Conservation (phyloP, 148 eudicot genomes). For the Salicornia ramosissima region DNA sequence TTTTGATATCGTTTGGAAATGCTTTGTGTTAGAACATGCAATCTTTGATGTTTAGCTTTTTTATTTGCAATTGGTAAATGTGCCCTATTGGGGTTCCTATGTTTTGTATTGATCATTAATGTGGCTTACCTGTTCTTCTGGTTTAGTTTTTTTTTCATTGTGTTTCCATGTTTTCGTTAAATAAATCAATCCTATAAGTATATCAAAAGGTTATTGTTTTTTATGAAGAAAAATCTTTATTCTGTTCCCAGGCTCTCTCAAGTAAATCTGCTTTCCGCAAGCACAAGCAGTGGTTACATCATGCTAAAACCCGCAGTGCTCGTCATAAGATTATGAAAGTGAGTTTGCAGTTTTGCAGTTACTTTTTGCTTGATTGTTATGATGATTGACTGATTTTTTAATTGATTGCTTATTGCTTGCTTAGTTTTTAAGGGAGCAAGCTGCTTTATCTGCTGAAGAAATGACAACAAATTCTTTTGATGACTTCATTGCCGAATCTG, state of each 20-base stretch:
- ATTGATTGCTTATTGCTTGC: conserved; percentile 15
- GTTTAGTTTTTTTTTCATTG: too few species aligned
- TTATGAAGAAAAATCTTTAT: too few species aligned
- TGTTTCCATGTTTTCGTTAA: too few species aligned
- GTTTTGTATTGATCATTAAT: too few species aligned
- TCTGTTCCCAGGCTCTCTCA: conserved; percentile 75
- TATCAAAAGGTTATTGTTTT: too few species aligned
- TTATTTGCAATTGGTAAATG: too few species aligned
- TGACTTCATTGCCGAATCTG: conserved; percentile 47
- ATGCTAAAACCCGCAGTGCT: conserved; percentile 98
- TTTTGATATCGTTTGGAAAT: neutral
- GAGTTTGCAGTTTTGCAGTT: conserved; percentile 30
- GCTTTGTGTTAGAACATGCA: neutral
- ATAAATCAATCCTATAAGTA: too few species aligned
- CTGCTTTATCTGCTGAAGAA: conserved; percentile 61
- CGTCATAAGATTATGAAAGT: conserved; percentile 92
- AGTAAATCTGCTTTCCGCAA: conserved; percentile 81
- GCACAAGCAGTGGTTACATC: conserved; percentile 85
- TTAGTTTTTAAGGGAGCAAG: conserved; percentile 91
- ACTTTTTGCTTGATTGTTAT: neutral
- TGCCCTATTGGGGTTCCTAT: too few species aligned
- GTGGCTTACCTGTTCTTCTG: too few species aligned
- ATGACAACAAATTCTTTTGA: conserved; percentile 54
- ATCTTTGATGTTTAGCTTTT: neutral
- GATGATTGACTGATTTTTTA: conserved; percentile 7